Evolutionary conservation across 192 early-diverging fungal species (phyloP), one percentile per base, ranked within the genome.

Genomic region (Coemansia sp.): DNA sequence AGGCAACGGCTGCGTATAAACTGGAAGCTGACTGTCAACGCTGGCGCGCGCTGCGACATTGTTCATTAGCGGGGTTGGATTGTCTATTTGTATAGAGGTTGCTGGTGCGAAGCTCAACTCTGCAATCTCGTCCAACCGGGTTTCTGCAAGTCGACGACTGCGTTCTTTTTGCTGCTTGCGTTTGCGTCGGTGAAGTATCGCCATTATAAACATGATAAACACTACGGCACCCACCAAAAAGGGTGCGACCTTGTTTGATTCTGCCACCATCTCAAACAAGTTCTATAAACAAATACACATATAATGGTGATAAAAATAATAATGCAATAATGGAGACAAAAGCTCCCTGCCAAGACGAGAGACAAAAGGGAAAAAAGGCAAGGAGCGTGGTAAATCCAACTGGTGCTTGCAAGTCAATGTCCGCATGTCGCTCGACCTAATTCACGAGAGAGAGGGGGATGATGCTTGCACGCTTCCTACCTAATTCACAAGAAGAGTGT

Each of bases 31-130:
- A 30, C 55, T 58, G 16, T 58, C 55, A 17, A 58, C 55, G 17
- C 55, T 58, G 30, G 55, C 55, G 16, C 55, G 55, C 30, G 55
- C 55, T 58, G 55, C 55, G 16, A 7, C 55, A 32, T 58, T 58
- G 17, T 19, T 58, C 30, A n/a, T 35, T 17, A 58, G 30, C 7
- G 55, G 55, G 2, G 16, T n/a, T 26, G 10, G 30, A 8, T 32
- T 32, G 32, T 33, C 17, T 8, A 13, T 32, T 35, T 32, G 55
- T 33, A 58, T 16, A 4, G 55, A n/a, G 5, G 55, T 32, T n/a
- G 8, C 55, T n/a, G 55, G 55, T 17, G 30, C 55, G 6, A 58
- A 33, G 6, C 32, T 58, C 55, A 33, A n/a, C 13, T 30, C 55
- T 16, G 4, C 55, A n/a, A 35, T 35, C 17, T 2, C 32, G 30